Evolutionary conservation across 1,139 yeast species (phyloP).

Genomic region (Arxiozyma bovina): DNA sequence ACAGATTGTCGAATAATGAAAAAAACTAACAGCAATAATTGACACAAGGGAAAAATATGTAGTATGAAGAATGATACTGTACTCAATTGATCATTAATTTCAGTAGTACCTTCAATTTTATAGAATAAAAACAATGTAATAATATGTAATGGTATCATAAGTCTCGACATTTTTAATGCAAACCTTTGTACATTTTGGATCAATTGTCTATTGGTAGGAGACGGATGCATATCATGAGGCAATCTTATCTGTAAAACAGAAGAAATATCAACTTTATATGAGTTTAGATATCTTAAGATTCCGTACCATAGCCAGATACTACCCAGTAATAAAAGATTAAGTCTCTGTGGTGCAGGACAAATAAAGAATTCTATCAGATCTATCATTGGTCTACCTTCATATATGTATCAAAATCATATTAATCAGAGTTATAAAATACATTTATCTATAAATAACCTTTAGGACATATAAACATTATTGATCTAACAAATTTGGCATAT

Average conservation of each 20-base stretch:
- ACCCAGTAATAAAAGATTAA: slow-evolving; percentile 35
- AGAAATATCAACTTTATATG: slow-evolving; percentile 35
- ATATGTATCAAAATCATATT: background rate
- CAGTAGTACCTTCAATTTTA: slow-evolving; percentile 4
- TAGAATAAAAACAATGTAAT: slow-evolving; percentile 5
- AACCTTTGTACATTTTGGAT: slow-evolving; percentile 18
- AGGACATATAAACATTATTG: background rate
- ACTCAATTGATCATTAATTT: background rate
- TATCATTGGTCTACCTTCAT: background rate
- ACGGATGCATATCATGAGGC: slow-evolving; percentile 22
- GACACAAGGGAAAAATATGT: slow-evolving; percentile 32
- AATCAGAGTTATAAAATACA: no score
- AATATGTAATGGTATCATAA: slow-evolving; percentile 26
- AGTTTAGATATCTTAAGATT: slow-evolving; percentile 33
- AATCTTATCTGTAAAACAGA: slow-evolving; percentile 33
- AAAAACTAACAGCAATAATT: slow-evolving; percentile 25
- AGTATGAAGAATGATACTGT: slow-evolving; percentile 3
- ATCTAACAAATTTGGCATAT: background rate
- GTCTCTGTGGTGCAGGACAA: slow-evolving; percentile 42
- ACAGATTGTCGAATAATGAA: slow-evolving; percentile 32
- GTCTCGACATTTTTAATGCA: slow-evolving; percentile 24
- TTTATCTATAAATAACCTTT: no score
- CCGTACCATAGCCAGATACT: slow-evolving; percentile 47
- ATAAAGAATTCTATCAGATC: background rate
- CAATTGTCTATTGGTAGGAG: slow-evolving; percentile 22